phyloP scores from a whole-genome alignment of 257 asterid genomes.

The Salvia rosmarinus region DNA sequence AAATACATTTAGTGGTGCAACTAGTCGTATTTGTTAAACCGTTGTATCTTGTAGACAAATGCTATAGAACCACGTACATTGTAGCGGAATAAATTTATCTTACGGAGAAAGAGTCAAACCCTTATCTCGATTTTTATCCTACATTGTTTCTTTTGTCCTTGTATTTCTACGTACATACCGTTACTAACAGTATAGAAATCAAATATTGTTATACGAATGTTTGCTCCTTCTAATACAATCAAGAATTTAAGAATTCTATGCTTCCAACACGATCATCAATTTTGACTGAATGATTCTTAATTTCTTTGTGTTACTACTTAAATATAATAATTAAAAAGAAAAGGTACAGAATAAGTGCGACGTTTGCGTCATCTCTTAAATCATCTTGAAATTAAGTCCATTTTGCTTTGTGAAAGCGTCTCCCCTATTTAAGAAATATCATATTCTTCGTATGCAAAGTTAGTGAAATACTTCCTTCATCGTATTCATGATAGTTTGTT shows the following conservation, averaged over 20 bases:
- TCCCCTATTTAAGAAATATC: not conserved
- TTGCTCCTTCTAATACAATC: not conserved
- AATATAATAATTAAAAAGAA: not conserved
- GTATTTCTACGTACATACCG: too few relatives aligned
- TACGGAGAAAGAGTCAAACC: too few relatives aligned
- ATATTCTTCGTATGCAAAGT: not conserved
- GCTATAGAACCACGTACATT: too few relatives aligned
- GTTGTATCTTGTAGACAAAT: too few relatives aligned
- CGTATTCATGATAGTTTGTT: too few relatives aligned
- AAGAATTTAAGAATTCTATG: not conserved
- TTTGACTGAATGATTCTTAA: not conserved
- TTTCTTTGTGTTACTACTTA: not conserved
- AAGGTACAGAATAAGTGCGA: not conserved
- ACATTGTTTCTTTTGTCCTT: too few relatives aligned
- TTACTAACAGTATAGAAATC: not conserved
- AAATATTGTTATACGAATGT: not conserved
- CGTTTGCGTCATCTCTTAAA: conserved; percentile 34
- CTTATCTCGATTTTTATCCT: too few relatives aligned
- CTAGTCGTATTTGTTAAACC: too few relatives aligned
- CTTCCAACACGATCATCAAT: not conserved
- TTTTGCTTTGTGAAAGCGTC: conserved; percentile 10
- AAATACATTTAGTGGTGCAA: too few relatives aligned
- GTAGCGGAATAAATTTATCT: too few relatives aligned
- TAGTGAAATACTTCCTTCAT: too few relatives aligned
- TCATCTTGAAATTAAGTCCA: conserved; percentile 33